Percentiles rank a stretch among this genome's conserved stretches.
Evolutionary conservation across 495 filamentous ascomycete species (phyloP).

Genomic region (Tuber microsphaerosporum): DNA sequence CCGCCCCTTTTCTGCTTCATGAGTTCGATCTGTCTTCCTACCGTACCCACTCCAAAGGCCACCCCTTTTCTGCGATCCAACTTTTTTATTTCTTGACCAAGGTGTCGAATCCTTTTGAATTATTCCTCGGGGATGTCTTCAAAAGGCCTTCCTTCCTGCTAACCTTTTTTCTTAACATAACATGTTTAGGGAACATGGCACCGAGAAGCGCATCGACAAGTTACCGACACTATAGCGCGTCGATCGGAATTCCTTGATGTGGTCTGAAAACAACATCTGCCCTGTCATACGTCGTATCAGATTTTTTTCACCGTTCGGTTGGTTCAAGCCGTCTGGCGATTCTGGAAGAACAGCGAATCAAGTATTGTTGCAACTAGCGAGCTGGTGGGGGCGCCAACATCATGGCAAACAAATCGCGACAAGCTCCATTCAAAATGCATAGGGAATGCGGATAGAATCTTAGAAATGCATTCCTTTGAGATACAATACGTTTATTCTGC

Average conservation of each 20-base stretch:
- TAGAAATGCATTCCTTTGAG: neutral
- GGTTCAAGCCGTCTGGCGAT: constrained; percentile 10
- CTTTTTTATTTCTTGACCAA: constrained; percentile 12
- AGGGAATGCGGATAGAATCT: neutral
- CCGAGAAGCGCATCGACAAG: neutral
- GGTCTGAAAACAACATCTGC: constrained; percentile 5
- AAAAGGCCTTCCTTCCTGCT: constrained; percentile 13
- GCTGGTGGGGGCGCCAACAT: constrained; percentile 10
- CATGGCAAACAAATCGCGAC: constrained; percentile 21
- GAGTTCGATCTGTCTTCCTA: constrained; percentile 24
- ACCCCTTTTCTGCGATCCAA: constrained; percentile 8
- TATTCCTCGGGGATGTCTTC: constrained; percentile 8
- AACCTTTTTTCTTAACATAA: neutral
- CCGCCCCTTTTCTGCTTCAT: constrained; percentile 20
- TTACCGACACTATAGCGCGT: neutral
- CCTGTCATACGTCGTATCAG: constrained; percentile 3
- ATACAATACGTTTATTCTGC: neutral
- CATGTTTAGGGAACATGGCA: neutral
- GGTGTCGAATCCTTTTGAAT: constrained; percentile 2
- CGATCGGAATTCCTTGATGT: constrained; percentile 19
- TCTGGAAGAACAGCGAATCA: constrained; percentile 22
- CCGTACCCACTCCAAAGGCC: neutral
- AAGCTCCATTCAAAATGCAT: neutral
- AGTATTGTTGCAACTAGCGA: constrained; percentile 15
- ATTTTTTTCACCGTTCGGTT: constrained; percentile 11